phyloP scores from a whole-genome alignment of 2,329 filamentous ascomycete species.

The Curvularia lunata region DNA sequence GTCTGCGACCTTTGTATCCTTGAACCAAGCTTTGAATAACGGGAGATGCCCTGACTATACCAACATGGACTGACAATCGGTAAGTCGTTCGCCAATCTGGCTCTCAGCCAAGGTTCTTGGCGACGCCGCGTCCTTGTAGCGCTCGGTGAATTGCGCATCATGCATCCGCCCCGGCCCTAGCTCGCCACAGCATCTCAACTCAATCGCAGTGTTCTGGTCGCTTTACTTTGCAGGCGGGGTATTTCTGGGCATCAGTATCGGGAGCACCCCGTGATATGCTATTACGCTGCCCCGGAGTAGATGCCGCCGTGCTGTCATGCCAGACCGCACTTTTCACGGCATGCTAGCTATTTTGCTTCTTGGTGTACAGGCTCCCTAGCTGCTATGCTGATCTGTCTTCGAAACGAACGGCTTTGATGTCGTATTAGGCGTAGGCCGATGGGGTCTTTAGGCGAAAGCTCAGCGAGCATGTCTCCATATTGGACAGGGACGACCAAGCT shows the following conservation, averaged over 20 bases:
- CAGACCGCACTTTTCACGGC: conserved; percentile 3
- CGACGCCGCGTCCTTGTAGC: conserved; percentile 17
- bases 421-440: conserved; percentile 2
- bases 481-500: conserved; percentile 2
- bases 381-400: conserved; percentile 6
- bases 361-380: conserved; percentile 5
- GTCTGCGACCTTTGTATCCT: too few species aligned
- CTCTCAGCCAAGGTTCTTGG: conserved; percentile 15
- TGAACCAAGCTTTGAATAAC: neutral
- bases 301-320: conserved; percentile 9
- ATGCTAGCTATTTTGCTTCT: conserved; percentile 6
- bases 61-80: conserved; percentile 9
- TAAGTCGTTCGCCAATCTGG: conserved; percentile 1
- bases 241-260: conserved; percentile 3
- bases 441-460: neutral
- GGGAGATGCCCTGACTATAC: conserved; percentile 7
- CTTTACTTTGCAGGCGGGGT: conserved; percentile 16
- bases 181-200: conserved; percentile 3
- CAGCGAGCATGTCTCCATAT: neutral
- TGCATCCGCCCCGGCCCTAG: conserved; percentile 10
- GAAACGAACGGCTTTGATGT: conserved; percentile 10
- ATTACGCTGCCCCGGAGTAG: conserved; percentile 5
- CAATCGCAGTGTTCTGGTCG: conserved; percentile 3
- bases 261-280: conserved; percentile 3
- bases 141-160: conserved; percentile 10